Base-by-base conservation (phyloP, 2,329 filamentous ascomycete genomes). In the Biscogniauxia sp. region DNA sequence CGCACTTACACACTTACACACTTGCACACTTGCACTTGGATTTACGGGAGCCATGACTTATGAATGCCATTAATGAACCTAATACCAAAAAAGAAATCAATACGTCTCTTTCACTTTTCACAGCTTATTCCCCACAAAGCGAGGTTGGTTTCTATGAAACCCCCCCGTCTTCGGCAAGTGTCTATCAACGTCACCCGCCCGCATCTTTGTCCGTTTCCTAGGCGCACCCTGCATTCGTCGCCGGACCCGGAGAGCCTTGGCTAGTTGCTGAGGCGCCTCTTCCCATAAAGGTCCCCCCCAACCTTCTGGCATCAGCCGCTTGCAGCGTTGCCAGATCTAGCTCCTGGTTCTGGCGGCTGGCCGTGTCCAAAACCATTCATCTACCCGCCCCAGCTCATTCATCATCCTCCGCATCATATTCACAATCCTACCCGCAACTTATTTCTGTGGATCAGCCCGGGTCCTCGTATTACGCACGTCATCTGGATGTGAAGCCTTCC, bases 131-230 rank as follows among this genome's bases (percentile, higher is more conserved):
- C 37, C 37, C 37, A 45, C 37, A 45, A 45, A 45, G 37, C 37
- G 37, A 45, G 37, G 37, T 45, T 45, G 37, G 37, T 45, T 32
- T 32, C 28, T 32, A 13, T 32, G 28, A 32, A 32, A 32, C 2
- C 37, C 37, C 37, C 37, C 62, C 64, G 64, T 66, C 64, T 65
- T 68, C 67, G 68, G 69, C 70, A 68, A 61, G 55, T 61, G 59
- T 64, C 56, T 55, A 61, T 62, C 56, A 51, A 63, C 67, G 62
- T 61, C 63, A 62, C 63, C 62, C 61, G 58, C 53, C 51, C 15
- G 58, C 55, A 62, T 51, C 63, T 70, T 70, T 70, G 68, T 69
- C 37, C 15, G 60, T 57, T 61, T 58, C 52, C 25, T 15, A 57
- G 54, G 50, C 26, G 20, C 60, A 57, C n/a, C 54, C 57, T 56